phyloP scores from a whole-genome alignment of 1,284 basidiomycete genomes.

The Mycena citricolor region DNA sequence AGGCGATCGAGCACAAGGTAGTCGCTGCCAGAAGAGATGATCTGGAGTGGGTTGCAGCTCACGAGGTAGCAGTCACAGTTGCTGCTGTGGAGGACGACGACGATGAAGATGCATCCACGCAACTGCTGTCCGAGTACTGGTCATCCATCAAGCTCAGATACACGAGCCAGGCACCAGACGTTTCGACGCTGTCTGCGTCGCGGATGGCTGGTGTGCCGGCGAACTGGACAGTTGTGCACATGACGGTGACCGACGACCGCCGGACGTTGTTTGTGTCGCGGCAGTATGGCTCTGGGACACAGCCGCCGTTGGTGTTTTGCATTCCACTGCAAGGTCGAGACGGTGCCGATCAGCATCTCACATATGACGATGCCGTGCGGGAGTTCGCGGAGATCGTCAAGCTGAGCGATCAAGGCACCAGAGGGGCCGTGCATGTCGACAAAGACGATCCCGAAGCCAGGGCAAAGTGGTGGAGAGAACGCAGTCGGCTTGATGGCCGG shows the following conservation, averaged over 20 bases:
- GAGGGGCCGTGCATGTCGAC: slow-evolving; percentile 70
- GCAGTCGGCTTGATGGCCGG: slow-evolving; percentile 74
- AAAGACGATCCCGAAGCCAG: slow-evolving; percentile 64
- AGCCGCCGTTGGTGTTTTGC: slow-evolving; percentile 75
- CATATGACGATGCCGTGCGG: slow-evolving; percentile 70
- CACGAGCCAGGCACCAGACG: slow-evolving; percentile 43
- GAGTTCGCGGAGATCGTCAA: slow-evolving; percentile 82
- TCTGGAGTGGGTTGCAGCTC: slow-evolving; percentile 51
- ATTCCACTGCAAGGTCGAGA: slow-evolving; percentile 81
- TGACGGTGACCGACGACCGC: slow-evolving; percentile 81
- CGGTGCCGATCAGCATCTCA: slow-evolving; percentile 72
- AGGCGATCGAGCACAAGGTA: slow-evolving; percentile 69
- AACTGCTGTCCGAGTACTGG: slow-evolving; percentile 59
- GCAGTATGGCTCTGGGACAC: slow-evolving; percentile 56
- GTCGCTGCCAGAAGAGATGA: slow-evolving; percentile 50
- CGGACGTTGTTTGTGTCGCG: slow-evolving; percentile 85
- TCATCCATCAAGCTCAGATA: slow-evolving; percentile 54
- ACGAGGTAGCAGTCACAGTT: slow-evolving; percentile 9
- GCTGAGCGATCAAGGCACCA: slow-evolving; percentile 76
- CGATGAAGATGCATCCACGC: slow-evolving; percentile 39
- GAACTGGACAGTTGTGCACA: slow-evolving; percentile 85
- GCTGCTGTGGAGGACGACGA: slow-evolving; percentile 34
- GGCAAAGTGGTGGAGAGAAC: slow-evolving; percentile 83
- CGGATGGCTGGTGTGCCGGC: slow-evolving; percentile 57
- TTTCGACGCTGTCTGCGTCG: slow-evolving; percentile 36